These are phyloP conservation scores for Phytopythium kandeliae DNA, from an alignment of 352 stramenopile genomes.

Conservation along the genomic window DNA sequence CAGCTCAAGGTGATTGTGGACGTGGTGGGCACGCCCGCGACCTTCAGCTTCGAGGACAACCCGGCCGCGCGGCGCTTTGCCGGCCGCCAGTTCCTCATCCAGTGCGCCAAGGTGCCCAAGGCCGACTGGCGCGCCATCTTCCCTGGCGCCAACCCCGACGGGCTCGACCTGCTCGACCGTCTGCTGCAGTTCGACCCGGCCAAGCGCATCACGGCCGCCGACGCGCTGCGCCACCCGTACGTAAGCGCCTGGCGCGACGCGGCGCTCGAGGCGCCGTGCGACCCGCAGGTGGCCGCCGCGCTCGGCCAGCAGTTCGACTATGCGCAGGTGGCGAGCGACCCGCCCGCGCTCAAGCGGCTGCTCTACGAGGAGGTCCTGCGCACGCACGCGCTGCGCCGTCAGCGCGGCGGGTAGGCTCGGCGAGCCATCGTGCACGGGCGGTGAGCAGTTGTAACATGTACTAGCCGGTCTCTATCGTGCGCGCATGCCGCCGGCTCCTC, in stretches of 20 bases:
- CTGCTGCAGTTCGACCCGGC: conserved; percentile 86
- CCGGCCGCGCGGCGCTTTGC: conserved; percentile 76
- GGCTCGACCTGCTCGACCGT: conserved; percentile 80
- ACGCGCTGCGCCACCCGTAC: conserved; percentile 88
- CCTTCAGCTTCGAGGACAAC: conserved; percentile 86
- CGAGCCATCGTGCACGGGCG: too few relatives aligned
- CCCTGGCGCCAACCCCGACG: conserved; percentile 79
- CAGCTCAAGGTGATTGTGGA: conserved; percentile 86
- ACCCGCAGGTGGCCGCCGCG: conserved; percentile 39
- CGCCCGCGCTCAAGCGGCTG: conserved; percentile 68
- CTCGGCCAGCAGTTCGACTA: conserved; percentile 69
- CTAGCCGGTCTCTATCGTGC: too few relatives aligned
- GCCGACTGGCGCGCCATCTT: conserved; percentile 77
- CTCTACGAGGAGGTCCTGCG: conserved; percentile 85
- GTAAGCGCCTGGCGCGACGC: conserved; percentile 76
- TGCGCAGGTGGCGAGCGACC: conserved; percentile 53
- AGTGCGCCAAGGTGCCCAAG: conserved; percentile 63
- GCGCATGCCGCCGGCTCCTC: too few relatives aligned
- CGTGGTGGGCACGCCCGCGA: conserved; percentile 76
- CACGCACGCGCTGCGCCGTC: conserved; percentile 17
- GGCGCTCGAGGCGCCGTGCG: conserved; percentile 53
- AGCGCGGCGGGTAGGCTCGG: too few relatives aligned
- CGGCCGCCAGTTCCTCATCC: conserved; percentile 73
- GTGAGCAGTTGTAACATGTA: too few relatives aligned
- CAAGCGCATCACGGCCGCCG: conserved; percentile 75